Evolutionary conservation across 768 basidiomycete species (phyloP).

Genomic region (Lyophyllum shimeji): DNA sequence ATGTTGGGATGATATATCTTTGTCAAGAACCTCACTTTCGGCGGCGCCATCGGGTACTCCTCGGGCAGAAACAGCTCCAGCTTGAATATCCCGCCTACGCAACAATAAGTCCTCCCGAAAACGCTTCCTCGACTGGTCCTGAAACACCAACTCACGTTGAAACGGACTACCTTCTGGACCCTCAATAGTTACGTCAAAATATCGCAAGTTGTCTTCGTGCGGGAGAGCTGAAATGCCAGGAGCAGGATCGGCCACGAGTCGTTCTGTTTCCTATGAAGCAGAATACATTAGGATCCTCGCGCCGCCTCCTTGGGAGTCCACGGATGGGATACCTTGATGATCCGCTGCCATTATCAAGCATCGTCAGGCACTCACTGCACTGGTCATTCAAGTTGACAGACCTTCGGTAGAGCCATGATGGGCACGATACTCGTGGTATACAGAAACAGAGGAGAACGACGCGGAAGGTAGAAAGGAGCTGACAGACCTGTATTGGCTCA

Average conservation of each 20-base stretch:
- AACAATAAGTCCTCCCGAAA: background rate
- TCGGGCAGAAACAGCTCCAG: slow-evolving; percentile 98
- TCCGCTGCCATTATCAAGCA: slow-evolving; percentile 34
- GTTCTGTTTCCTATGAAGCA: slow-evolving; percentile 83
- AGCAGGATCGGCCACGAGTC: slow-evolving; percentile 93
- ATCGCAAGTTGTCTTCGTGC: slow-evolving; percentile 96
- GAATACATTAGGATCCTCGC: slow-evolving; percentile 8
- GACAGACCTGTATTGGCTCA: background rate
- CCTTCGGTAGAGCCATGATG: slow-evolving; percentile 56
- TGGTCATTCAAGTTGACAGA: slow-evolving; percentile 17
- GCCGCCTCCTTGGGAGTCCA: slow-evolving; percentile 4
- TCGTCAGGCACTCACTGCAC: background rate
- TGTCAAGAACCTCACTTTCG: slow-evolving; percentile 96
- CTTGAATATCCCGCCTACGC: slow-evolving; percentile 84
- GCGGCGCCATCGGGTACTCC: slow-evolving; percentile 99
- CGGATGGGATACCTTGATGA: slow-evolving; percentile 45
- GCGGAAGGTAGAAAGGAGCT: slow-evolving; percentile 4
- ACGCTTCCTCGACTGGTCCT: background rate
- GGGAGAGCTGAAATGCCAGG: slow-evolving; percentile 95
- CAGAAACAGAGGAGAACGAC: background rate
- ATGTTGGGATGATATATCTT: slow-evolving; percentile 99
- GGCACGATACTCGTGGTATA: slow-evolving; percentile 9
- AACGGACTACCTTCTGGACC: slow-evolving; percentile 96
- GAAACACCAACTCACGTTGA: slow-evolving; percentile 49
- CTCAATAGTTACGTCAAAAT: slow-evolving; percentile 97